phyloP scores from a whole-genome alignment of 1,139 yeast species.

The Maudiozyma humilis region DNA sequence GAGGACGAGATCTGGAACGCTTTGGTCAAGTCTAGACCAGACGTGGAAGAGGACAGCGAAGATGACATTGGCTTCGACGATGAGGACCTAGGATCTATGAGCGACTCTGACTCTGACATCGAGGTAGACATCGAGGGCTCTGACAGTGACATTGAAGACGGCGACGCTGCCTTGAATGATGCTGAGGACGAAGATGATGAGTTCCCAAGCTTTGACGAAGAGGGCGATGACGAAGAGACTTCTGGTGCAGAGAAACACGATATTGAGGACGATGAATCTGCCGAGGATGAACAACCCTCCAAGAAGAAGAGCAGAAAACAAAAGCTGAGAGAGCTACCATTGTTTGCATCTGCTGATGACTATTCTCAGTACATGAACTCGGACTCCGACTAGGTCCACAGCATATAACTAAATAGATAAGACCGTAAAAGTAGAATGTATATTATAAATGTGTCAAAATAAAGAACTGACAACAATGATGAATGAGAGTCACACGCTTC shows the following conservation, averaged over 20 bases:
- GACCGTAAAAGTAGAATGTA: no score
- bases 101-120: constrained; percentile 30
- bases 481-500: no score
- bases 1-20: constrained; percentile 90
- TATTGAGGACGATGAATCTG: constrained; percentile 17
- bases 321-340: constrained; percentile 43
- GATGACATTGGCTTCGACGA: constrained; percentile 38
- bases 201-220: constrained; percentile 19
- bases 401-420: no score
- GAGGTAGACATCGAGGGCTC: constrained; percentile 23
- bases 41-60: constrained; percentile 56
- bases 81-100: constrained; percentile 29
- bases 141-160: constrained; percentile 25
- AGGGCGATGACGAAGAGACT: background rate
- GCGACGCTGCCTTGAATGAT: constrained; percentile 14
- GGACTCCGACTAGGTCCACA: constrained; percentile 47
- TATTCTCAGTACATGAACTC: constrained; percentile 69
- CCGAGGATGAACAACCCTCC: constrained; percentile 16
- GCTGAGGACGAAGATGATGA: constrained; percentile 19
- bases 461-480: no score
- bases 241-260: constrained; percentile 15
- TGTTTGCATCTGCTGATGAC: constrained; percentile 85
- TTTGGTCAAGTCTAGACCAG: constrained; percentile 75
- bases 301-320: constrained; percentile 18
- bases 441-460: no score